Evolutionary conservation across 2,329 filamentous ascomycete genomes (phyloP).

Genomic region (Lachnellula hyalina): DNA sequence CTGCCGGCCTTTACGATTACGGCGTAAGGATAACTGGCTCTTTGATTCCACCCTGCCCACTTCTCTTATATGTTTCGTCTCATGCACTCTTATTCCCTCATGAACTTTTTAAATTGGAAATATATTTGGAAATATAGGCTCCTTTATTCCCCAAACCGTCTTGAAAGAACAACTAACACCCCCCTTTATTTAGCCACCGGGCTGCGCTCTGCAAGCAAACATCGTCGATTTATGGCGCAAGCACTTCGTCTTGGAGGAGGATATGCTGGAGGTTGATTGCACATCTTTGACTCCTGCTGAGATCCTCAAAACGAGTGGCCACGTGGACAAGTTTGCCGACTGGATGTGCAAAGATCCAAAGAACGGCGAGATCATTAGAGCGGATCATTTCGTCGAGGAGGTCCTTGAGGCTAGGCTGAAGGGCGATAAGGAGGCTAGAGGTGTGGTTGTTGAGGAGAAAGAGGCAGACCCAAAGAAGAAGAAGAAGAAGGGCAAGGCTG

Average conservation of each 20-base stretch:
- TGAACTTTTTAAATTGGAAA: too few relatives aligned
- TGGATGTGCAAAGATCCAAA: constrained; percentile 99
- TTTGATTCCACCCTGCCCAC: constrained; percentile 30
- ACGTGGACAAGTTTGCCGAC: constrained; percentile 91
- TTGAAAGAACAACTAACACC: too few relatives aligned
- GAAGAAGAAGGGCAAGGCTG: constrained; percentile 79
- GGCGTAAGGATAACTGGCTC: constrained; percentile 32
- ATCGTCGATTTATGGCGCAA: constrained; percentile 69
- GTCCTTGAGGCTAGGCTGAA: constrained; percentile 82
- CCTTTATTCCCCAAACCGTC: too few relatives aligned
- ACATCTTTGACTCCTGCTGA: constrained; percentile 90
- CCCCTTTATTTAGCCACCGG: constrained; percentile 38
- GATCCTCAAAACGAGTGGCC: constrained; percentile 90
- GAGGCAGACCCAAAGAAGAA: constrained; percentile 68
- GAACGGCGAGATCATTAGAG: constrained; percentile 92
- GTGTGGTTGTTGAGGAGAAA: constrained; percentile 71
- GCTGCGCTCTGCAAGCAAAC: constrained; percentile 64
- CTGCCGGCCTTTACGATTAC: constrained; percentile 73
- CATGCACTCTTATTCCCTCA: not conserved
- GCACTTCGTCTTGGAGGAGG: constrained; percentile 68
- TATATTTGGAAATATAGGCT: too few relatives aligned
- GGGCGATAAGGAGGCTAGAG: constrained; percentile 88
- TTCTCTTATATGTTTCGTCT: not conserved
- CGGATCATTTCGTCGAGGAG: constrained; percentile 95
- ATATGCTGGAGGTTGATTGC: constrained; percentile 74